phyloP scores from a whole-genome alignment of 768 basidiomycete genomes.

The Multifurca ochricompacta region DNA sequence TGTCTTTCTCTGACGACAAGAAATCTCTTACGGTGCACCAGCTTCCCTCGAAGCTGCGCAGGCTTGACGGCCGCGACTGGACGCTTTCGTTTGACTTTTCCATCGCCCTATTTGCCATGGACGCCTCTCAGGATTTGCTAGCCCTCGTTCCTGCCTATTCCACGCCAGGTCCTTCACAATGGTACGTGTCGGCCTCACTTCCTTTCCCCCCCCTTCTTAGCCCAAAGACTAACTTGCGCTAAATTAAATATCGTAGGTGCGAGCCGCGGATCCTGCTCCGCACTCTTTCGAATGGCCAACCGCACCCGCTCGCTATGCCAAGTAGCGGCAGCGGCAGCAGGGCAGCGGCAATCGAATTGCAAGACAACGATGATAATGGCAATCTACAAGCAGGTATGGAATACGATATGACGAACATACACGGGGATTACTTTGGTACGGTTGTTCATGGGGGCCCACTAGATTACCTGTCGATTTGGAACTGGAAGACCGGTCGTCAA shows the following conservation, averaged over 20 bases:
- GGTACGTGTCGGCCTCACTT: no score
- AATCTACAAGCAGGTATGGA: not conserved
- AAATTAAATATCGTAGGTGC: no score
- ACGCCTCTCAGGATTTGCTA: slow-evolving; percentile 5
- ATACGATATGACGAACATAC: not conserved
- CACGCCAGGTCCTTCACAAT: no score
- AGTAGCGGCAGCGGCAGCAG: no score
- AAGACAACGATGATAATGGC: not conserved
- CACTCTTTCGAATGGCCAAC: not conserved
- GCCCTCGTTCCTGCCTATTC: not conserved
- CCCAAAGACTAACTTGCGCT: not conserved
- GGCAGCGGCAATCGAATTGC: no score
- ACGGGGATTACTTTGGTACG: slow-evolving; percentile 1
- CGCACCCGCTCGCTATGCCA: slow-evolving; percentile 5
- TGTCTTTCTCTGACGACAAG: no score
- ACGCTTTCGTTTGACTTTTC: not conserved
- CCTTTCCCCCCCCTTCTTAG: no score
- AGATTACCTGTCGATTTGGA: slow-evolving; percentile 1
- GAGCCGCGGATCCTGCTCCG: not conserved
- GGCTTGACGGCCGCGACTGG: not conserved
- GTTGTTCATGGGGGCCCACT: not conserved
- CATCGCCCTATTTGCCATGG: not conserved
- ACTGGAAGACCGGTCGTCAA: slow-evolving; percentile 2
- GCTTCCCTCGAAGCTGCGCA: not conserved
- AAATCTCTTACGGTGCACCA: not conserved